Evolutionary conservation across 768 basidiomycete species (phyloP).

Genomic region (Naganishia vaughanmartiniae): DNA sequence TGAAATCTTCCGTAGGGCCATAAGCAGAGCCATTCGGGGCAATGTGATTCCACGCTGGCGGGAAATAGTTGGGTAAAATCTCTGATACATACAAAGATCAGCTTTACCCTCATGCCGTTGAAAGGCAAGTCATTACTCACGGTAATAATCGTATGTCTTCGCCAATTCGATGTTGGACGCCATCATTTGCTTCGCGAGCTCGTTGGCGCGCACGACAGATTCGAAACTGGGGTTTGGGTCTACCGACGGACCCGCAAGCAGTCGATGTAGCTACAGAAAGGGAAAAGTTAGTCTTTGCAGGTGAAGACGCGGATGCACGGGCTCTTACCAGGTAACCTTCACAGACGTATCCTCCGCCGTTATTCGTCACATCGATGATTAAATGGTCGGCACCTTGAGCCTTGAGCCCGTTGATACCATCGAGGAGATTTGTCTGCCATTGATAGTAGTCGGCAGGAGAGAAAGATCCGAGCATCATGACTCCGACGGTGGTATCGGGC

Average conservation of each 20-base stretch:
- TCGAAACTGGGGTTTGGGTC: slow-evolving; percentile 55
- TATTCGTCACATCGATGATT: slow-evolving; percentile 64
- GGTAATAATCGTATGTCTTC: slow-evolving; percentile 13
- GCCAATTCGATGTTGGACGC: slow-evolving; percentile 56
- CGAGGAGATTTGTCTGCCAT: slow-evolving; percentile 60
- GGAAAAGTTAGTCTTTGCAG: neutral
- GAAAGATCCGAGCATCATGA: slow-evolving; percentile 57
- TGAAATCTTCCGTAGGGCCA: slow-evolving; percentile 17
- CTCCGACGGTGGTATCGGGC: slow-evolving; percentile 58
- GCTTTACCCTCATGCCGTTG: too few relatives aligned
- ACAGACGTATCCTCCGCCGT: slow-evolving; percentile 67
- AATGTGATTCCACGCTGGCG: neutral
- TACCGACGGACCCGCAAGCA: slow-evolving; percentile 56
- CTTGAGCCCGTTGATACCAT: slow-evolving; percentile 57
- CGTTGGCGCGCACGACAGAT: slow-evolving; percentile 59
- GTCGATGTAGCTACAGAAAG: slow-evolving; percentile 56
- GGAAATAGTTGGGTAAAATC: slow-evolving; percentile 6
- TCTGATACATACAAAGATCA: neutral
- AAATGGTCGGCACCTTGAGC: slow-evolving; percentile 58
- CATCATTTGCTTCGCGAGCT: slow-evolving; percentile 63
- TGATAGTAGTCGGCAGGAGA: slow-evolving; percentile 56
- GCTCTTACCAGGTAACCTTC: slow-evolving; percentile 31
- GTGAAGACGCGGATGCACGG: neutral
- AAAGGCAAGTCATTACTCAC: neutral
- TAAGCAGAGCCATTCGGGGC: slow-evolving; percentile 6